Evolutionary conservation across 1,284 basidiomycete genomes (phyloP).

Genomic region (Ganoderma lucidum): DNA sequence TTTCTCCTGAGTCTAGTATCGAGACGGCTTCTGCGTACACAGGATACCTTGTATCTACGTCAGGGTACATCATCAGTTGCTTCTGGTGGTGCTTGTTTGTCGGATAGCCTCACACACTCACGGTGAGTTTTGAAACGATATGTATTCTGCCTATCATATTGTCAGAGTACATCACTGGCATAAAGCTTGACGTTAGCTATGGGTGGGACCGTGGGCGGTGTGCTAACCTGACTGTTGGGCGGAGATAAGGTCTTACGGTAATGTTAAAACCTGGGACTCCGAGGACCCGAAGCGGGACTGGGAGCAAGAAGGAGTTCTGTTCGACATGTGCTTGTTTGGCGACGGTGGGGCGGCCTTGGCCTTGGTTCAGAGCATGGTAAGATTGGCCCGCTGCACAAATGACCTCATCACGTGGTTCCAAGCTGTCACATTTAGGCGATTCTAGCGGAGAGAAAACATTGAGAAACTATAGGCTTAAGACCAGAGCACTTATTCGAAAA

Average conservation of each 20-base stretch:
- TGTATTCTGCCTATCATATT: not conserved
- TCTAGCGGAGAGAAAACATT: too few species aligned
- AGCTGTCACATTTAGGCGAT: too few species aligned
- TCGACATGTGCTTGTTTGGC: slow-evolving; percentile 1
- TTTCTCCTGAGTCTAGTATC: not conserved
- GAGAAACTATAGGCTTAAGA: too few species aligned
- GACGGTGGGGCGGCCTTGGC: not conserved
- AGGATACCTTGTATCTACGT: not conserved
- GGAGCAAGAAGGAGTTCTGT: not conserved
- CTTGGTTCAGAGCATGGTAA: not conserved
- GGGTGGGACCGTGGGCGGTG: not conserved
- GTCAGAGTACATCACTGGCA: too few species aligned
- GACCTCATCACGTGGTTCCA: too few species aligned
- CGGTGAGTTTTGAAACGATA: not conserved
- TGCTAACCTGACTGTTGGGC: not conserved
- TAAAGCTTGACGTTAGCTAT: not conserved
- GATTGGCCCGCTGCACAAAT: too few species aligned
- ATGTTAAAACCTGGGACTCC: not conserved
- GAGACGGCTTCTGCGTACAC: not conserved
- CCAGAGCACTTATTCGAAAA: too few species aligned
- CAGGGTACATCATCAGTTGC: not conserved
- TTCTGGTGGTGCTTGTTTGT: not conserved
- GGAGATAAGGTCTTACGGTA: not conserved
- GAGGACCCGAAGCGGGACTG: not conserved
- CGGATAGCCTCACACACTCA: not conserved